phyloP scores from a whole-genome alignment of 2,329 filamentous ascomycete genomes.

The Colletotrichum magnum region DNA sequence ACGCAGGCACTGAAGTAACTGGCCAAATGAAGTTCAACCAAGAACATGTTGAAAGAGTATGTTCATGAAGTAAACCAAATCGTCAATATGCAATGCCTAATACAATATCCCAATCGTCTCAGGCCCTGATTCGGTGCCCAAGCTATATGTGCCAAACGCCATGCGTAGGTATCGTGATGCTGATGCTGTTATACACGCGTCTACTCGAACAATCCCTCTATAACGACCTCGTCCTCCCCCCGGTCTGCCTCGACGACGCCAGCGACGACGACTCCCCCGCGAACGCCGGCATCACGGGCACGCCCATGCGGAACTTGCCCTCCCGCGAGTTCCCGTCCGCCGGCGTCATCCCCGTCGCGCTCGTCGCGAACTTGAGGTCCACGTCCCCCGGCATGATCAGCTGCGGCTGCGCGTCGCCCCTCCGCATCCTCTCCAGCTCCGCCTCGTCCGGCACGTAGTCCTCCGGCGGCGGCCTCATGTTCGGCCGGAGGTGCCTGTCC shows the following conservation, averaged over 20 bases:
- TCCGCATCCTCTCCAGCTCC: constrained; percentile 42
- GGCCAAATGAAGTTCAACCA: too few species aligned
- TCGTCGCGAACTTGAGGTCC: constrained; percentile 40
- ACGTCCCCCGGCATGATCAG: constrained; percentile 38
- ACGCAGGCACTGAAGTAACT: too few species aligned
- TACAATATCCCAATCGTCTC: too few species aligned
- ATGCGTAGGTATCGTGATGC: constrained; percentile 4
- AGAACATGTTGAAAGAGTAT: too few species aligned
- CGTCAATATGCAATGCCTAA: too few species aligned
- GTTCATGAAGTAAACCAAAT: too few species aligned
- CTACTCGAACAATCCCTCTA: not conserved
- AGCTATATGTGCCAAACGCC: constrained; percentile 7
- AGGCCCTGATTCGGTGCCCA: not conserved
- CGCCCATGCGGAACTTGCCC: constrained; percentile 30
- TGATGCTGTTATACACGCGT: not conserved
- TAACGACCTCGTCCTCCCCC: constrained; percentile 6
- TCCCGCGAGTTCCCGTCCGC: constrained; percentile 26
- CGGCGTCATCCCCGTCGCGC: constrained; percentile 36
- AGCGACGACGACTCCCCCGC: constrained; percentile 10
- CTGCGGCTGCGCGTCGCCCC: constrained; percentile 46
- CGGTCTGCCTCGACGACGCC: not conserved
- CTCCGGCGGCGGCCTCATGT: constrained; percentile 39
- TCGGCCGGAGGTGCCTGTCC: constrained; percentile 24
- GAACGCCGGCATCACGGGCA: not conserved
- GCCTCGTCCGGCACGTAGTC: constrained; percentile 43